These are phyloP conservation scores for Nemania abortiva DNA, from an alignment of 2,329 filamentous ascomycete species.

Conservation along the genomic window DNA sequence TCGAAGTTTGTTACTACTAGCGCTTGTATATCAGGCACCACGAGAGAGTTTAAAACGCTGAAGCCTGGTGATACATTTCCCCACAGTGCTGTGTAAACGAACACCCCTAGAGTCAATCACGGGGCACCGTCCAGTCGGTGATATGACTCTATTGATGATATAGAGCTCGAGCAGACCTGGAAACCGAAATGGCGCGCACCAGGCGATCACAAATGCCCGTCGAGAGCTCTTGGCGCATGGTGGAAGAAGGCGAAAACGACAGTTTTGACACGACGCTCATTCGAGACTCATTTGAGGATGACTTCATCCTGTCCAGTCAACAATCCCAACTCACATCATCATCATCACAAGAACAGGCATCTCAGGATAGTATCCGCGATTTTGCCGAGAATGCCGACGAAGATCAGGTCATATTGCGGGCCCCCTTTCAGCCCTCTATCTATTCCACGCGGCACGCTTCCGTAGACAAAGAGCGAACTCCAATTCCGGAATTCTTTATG, in stretches of 20 bases:
- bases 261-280: constrained; percentile 69
- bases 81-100: not conserved
- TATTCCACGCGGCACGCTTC: constrained; percentile 47
- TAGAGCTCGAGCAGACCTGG: constrained; percentile 3
- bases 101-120: not conserved
- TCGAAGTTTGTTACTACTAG: not conserved
- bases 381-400: constrained; percentile 67
- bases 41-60: not conserved
- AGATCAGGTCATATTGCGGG: constrained; percentile 65
- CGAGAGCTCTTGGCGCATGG: constrained; percentile 71
- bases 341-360: constrained; percentile 58
- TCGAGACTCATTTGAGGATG: constrained; percentile 58
- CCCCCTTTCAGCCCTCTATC: constrained; percentile 68
- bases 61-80: not conserved
- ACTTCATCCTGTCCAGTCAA: constrained; percentile 56
- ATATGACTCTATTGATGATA: constrained; percentile 2
- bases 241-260: constrained; percentile 69
- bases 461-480: constrained; percentile 53
- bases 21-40: not conserved
- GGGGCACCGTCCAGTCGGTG: not conserved
- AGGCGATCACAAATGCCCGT: constrained; percentile 54
- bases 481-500: constrained; percentile 67
- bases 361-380: constrained; percentile 68
- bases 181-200: constrained; percentile 43
- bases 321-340: constrained; percentile 63